Conservation (phyloP, 441 rosid species). For the Pelargonium myrrhifolium region DNA sequence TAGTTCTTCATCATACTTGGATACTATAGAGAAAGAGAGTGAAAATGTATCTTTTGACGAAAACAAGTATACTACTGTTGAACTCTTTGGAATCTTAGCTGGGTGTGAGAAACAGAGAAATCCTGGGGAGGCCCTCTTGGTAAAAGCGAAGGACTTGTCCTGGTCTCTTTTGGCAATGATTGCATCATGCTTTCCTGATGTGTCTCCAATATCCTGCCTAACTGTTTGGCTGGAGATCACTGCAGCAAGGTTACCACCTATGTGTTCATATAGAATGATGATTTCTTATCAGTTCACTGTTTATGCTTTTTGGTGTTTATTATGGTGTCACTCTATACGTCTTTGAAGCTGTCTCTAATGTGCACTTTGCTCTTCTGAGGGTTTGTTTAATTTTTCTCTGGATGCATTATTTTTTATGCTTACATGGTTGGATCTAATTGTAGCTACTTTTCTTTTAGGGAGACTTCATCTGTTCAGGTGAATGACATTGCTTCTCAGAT, state of each 20-base stretch:
- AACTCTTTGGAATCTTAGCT: constrained; percentile 84
- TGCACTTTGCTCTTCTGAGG: constrained; percentile 4
- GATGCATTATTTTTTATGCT: not conserved
- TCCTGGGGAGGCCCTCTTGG: constrained; percentile 79
- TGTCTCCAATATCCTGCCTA: constrained; percentile 75
- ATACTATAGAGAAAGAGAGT: constrained; percentile 36
- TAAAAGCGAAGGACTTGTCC: constrained; percentile 87
- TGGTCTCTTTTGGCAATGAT: constrained; percentile 97
- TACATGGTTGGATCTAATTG: constrained; percentile 22
- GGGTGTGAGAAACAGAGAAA: constrained; percentile 81
- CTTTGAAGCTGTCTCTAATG: constrained; percentile 1
- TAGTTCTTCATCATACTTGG: constrained; percentile 44
- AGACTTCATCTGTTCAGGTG: constrained; percentile 94
- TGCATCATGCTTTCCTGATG: constrained; percentile 96
- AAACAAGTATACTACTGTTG: constrained; percentile 53
- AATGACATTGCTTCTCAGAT: constrained; percentile 84
- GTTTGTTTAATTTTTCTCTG: not conserved
- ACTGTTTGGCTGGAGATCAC: constrained; percentile 98
- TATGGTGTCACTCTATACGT: not conserved
- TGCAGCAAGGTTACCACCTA: constrained; percentile 70
- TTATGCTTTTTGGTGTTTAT: constrained; percentile 6
- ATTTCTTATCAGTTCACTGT: constrained; percentile 2
- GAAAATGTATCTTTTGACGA: constrained; percentile 48
- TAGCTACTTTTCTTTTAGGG: constrained; percentile 47
- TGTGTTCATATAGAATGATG: constrained; percentile 13